Percentiles rank a stretch among this genome's conserved stretches.
Conservation (phyloP, 2,329 filamentous ascomycete genomes). For the Pseudogymnoascus sp. region DNA sequence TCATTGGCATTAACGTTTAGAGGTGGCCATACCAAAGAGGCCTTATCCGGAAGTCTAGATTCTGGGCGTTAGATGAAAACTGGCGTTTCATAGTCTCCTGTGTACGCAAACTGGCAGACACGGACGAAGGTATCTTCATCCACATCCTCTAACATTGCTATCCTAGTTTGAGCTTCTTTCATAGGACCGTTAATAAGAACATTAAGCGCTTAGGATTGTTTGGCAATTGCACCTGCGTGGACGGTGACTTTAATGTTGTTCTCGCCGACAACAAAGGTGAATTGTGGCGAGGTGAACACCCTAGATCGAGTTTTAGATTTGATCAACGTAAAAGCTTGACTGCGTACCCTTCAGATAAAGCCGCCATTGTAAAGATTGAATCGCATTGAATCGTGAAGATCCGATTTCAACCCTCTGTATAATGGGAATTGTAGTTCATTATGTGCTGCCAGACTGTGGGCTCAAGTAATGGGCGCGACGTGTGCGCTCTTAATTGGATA, state of each 20-base stretch:
- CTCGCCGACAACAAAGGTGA: slow-evolving; percentile 16
- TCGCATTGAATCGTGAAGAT: background rate
- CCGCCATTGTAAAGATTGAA: background rate
- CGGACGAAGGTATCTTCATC: slow-evolving; percentile 17
- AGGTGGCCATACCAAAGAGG: too few relatives aligned
- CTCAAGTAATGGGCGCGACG: too few relatives aligned
- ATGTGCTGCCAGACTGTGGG: too few relatives aligned
- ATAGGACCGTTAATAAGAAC: slow-evolving; percentile 13
- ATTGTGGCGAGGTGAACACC: slow-evolving; percentile 14
- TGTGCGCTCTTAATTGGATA: too few relatives aligned
- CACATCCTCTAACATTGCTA: slow-evolving; percentile 16
- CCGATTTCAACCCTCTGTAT: background rate
- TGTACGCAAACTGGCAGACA: slow-evolving; percentile 17
- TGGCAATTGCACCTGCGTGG: slow-evolving; percentile 16
- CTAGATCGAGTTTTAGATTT: slow-evolving; percentile 8
- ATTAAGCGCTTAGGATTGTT: slow-evolving; percentile 17
- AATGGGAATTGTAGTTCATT: background rate
- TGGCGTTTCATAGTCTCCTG: slow-evolving; percentile 16
- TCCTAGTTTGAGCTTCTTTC: slow-evolving; percentile 10
- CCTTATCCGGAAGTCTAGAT: too few relatives aligned
- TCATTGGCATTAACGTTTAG: too few relatives aligned
- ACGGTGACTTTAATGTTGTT: slow-evolving; percentile 12
- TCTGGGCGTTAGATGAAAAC: too few relatives aligned
- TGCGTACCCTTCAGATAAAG: background rate
- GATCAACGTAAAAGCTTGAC: background rate